Base-by-base conservation (phyloP, 345 rosid species). In the Erucastrum elatum region DNA sequence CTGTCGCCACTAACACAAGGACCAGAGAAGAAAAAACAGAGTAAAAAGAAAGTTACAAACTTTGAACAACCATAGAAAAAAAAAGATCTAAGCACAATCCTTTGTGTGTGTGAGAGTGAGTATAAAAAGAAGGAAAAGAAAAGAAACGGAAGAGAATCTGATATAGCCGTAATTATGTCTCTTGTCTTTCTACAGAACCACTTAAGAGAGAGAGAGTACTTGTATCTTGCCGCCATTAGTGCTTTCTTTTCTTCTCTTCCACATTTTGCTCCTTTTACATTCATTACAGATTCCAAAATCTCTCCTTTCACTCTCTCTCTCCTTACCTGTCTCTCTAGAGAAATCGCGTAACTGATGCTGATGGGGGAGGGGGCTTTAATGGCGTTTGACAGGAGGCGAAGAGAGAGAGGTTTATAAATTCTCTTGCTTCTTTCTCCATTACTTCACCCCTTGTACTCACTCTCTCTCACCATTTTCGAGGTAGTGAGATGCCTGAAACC, bases 261-360 rank as follows among this genome's bases (percentile, higher is more conserved):
- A 67, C 75, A 68, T 77, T 77, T 75, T 67, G 8, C 76, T 75
- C 83, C 72, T 75, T 72, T 59, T 13, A 80, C 83, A 80, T 80
- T 80, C 80, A 80, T 70, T 80, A 64, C 83, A 75, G 61, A 68
- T 74, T 78, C 62, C 71, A 56, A 70, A 75, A 67, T 2, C 46
- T 63, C 55, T 64, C 35, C 60, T 55, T 55, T 69, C 59, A 58
- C 12, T 1, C 71, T 74, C 67, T 73, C 69, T 79, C 65, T 79
- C 64, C 75, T 70, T 68, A 68, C 72, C 72, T 75, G 79, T 75
- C 72, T 75, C 56, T 30, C 72, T 70, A 39, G 68, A 64, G 80
- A 75, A 75, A 80, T 70, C 61, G 80, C 73, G 80, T 75, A 70
- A 80, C 80, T 70, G 83, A 80, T 75, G 68, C 70, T 74, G 82